These are phyloP conservation scores for Tetradesmus obliquus DNA, from an alignment of 139 green algal species.

Conservation along the genomic window DNA sequence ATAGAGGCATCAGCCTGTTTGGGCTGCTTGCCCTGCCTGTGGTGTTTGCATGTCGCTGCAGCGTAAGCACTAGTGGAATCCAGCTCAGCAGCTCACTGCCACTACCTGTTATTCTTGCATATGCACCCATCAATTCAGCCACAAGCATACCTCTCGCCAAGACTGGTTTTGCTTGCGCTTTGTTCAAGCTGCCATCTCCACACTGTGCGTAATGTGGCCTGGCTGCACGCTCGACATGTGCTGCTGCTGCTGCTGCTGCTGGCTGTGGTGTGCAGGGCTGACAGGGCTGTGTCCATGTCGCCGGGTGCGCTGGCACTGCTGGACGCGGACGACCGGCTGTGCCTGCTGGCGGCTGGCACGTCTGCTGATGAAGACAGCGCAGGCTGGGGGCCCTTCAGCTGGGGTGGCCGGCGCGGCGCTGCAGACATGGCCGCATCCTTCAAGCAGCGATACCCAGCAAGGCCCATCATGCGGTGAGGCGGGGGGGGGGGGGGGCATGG, in stretches of 20 bases:
- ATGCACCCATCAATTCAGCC: background rate
- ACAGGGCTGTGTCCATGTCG: conserved; percentile 34
- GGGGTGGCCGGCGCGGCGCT: background rate
- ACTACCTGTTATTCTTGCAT: too few relatives aligned
- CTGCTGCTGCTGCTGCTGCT: background rate
- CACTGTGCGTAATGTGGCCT: too few relatives aligned
- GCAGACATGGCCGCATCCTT: conserved; percentile 27
- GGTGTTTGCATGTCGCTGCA: too few relatives aligned
- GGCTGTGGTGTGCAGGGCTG: background rate
- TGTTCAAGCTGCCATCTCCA: too few relatives aligned
- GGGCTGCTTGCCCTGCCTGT: background rate
- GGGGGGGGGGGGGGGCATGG: too few relatives aligned
- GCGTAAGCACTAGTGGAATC: too few relatives aligned
- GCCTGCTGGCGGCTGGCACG: background rate
- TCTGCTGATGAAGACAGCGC: conserved; percentile 12
- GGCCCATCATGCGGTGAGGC: conserved; percentile 5
- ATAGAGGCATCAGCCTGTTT: too few relatives aligned
- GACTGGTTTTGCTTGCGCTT: background rate
- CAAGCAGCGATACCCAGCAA: background rate
- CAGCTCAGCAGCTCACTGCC: too few relatives aligned
- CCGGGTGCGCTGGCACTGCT: conserved; percentile 35
- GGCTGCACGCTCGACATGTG: background rate
- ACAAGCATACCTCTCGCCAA: too few relatives aligned
- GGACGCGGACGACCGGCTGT: conserved; percentile 24
- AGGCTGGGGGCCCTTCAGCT: background rate